These are phyloP conservation scores for Globisporangium heterothallicum DNA, from an alignment of 352 stramenopile genomes.

Conservation along the genomic window DNA sequence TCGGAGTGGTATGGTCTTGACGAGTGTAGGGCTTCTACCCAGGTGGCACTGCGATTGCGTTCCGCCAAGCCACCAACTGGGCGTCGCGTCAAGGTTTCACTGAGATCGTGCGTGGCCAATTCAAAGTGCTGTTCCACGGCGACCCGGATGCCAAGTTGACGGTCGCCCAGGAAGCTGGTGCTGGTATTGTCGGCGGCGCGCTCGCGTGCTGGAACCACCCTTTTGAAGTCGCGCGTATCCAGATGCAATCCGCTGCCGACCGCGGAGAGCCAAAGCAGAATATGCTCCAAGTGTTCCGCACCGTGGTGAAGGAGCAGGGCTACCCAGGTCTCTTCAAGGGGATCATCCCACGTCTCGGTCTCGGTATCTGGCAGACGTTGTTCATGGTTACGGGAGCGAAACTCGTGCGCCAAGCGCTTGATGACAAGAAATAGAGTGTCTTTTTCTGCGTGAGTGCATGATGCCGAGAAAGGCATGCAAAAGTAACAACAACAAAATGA, in stretches of 20 bases:
- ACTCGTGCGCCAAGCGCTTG: conserved; percentile 82
- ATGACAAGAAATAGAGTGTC: conserved; percentile 34
- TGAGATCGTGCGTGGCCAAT: conserved; percentile 79
- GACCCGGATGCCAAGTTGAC: conserved; percentile 86
- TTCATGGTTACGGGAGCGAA: conserved; percentile 92
- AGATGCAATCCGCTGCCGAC: conserved; percentile 89
- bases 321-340: conserved; percentile 85
- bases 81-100: conserved; percentile 88
- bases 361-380: conserved; percentile 89
- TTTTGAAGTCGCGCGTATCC: conserved; percentile 89
- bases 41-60: conserved; percentile 86
- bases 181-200: conserved; percentile 82
- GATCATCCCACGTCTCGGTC: conserved; percentile 81
- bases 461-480: background rate
- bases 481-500: background rate
- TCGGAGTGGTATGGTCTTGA: background rate
- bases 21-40: conserved; percentile 79
- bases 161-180: conserved; percentile 77
- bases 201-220: conserved; percentile 91
- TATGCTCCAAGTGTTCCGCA: conserved; percentile 88
- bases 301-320: conserved; percentile 82
- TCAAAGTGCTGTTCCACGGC: conserved; percentile 83
- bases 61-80: conserved; percentile 91
- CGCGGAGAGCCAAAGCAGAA: conserved; percentile 86
- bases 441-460: conserved; percentile 1